Evolutionary conservation across 305 asterid species (phyloP).

Genomic region (Ajuga reptans): DNA sequence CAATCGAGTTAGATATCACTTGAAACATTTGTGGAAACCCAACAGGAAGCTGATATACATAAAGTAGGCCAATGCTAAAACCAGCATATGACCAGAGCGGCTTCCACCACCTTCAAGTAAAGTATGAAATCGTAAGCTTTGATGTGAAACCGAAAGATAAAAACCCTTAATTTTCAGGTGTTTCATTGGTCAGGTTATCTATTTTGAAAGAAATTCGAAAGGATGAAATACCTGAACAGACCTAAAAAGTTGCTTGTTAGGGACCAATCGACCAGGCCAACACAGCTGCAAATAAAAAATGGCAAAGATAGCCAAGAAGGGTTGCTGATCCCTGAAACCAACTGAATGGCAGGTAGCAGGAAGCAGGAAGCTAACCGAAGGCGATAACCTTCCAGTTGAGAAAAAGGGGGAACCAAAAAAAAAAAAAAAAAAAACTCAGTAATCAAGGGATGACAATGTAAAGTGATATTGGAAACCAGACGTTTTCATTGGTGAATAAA

Average conservation of each 20-base stretch:
- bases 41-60: slow-evolving; percentile 71
- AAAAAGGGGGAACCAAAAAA: not conserved
- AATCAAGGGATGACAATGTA: slow-evolving; percentile 15
- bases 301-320: slow-evolving; percentile 95
- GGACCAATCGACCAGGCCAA: slow-evolving; percentile 90
- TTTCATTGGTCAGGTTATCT: not conserved
- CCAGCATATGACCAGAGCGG: slow-evolving; percentile 83
- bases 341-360: slow-evolving; percentile 75
- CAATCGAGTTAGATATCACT: slow-evolving; percentile 44
- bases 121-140: slow-evolving; percentile 34
- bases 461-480: not conserved
- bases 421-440: not conserved
- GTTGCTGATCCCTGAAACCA: slow-evolving; percentile 77
- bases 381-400: slow-evolving; percentile 57
- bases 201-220: slow-evolving; percentile 15
- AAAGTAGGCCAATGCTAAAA: slow-evolving; percentile 59
- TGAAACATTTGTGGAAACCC: slow-evolving; percentile 43
- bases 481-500: not conserved
- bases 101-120: slow-evolving; percentile 83
- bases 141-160: slow-evolving; percentile 25
- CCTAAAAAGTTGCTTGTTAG: slow-evolving; percentile 87
- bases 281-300: slow-evolving; percentile 78
- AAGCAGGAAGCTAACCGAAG: slow-evolving; percentile 74
- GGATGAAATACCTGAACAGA: slow-evolving; percentile 69
- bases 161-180: slow-evolving; percentile 14